Percentiles rank a stretch among this genome's conserved stretches.
phyloP scores from a whole-genome alignment of 148 eudicot genomes.

The Salicornia ramosissima region DNA sequence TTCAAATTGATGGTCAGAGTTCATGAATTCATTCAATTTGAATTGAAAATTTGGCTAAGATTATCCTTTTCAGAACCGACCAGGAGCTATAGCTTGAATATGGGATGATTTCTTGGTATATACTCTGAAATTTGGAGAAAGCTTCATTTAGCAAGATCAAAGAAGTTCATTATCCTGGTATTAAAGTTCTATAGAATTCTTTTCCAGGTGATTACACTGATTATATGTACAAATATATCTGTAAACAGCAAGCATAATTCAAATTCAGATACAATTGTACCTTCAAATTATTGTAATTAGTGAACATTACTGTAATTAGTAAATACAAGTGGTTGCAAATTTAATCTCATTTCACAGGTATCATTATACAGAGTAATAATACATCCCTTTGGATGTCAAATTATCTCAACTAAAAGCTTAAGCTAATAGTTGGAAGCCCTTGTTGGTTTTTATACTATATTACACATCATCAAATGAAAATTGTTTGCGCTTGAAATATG shows the following conservation, averaged over 20 bases:
- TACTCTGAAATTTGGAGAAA: background rate
- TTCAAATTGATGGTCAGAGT: background rate
- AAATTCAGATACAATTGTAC: slow-evolving; percentile 12
- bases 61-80: background rate
- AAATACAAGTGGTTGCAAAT: background rate
- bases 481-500: too few relatives aligned
- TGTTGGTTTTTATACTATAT: too few relatives aligned
- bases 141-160: background rate
- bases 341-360: background rate
- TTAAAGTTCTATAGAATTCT: background rate
- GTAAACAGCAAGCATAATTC: background rate
- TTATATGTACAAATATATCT: slow-evolving; percentile 1
- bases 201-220: background rate
- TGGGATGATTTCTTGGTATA: background rate
- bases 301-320: background rate
- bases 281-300: slow-evolving; percentile 10
- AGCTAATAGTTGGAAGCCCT: too few relatives aligned
- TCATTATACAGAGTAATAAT: background rate
- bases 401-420: too few relatives aligned
- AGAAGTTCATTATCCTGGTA: slow-evolving; percentile 6
- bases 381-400: too few relatives aligned
- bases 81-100: background rate
- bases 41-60: background rate
- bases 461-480: too few relatives aligned
- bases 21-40: background rate